Evolutionary conservation across 2,329 filamentous ascomycete genomes (phyloP).

Genomic region (Samsoniella hepiali): DNA sequence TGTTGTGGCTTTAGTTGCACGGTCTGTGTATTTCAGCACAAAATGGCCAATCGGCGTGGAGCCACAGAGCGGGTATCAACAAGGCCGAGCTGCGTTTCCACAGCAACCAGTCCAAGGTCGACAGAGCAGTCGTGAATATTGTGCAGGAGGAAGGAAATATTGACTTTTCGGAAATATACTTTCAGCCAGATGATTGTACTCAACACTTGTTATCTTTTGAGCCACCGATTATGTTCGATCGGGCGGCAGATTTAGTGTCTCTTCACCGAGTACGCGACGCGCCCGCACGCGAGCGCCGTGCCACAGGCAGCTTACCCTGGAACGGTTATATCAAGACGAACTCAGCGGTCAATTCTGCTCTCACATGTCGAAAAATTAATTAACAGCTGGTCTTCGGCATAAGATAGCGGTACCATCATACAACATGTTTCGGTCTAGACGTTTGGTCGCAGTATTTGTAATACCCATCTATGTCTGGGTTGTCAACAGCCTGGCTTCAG

Average conservation of each 20-base stretch:
- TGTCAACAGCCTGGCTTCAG: too few relatives aligned
- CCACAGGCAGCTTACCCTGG: too few relatives aligned
- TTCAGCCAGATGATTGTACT: too few relatives aligned
- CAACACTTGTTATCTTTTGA: not conserved
- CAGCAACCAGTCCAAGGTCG: not conserved
- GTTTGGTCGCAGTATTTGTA: too few relatives aligned
- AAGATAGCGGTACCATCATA: too few relatives aligned
- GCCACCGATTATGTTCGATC: not conserved
- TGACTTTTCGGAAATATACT: too few relatives aligned
- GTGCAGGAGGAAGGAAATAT: not conserved
- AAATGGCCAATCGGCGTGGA: slow-evolving; percentile 8
- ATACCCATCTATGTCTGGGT: too few relatives aligned
- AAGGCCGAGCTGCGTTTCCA: slow-evolving; percentile 12
- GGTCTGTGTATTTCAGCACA: slow-evolving; percentile 7
- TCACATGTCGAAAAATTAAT: too few relatives aligned
- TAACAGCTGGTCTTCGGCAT: too few relatives aligned
- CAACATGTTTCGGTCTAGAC: too few relatives aligned
- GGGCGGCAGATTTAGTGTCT: not conserved
- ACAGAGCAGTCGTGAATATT: not conserved
- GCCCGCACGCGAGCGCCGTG: not conserved
- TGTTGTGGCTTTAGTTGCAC: slow-evolving; percentile 12
- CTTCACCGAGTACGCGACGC: not conserved
- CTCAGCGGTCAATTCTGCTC: too few relatives aligned
- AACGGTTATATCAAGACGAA: too few relatives aligned
- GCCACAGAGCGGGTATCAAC: slow-evolving; percentile 13